These are phyloP conservation scores for Lactarius sanguifluus DNA, from an alignment of 768 basidiomycete species.

Conservation along the genomic window DNA sequence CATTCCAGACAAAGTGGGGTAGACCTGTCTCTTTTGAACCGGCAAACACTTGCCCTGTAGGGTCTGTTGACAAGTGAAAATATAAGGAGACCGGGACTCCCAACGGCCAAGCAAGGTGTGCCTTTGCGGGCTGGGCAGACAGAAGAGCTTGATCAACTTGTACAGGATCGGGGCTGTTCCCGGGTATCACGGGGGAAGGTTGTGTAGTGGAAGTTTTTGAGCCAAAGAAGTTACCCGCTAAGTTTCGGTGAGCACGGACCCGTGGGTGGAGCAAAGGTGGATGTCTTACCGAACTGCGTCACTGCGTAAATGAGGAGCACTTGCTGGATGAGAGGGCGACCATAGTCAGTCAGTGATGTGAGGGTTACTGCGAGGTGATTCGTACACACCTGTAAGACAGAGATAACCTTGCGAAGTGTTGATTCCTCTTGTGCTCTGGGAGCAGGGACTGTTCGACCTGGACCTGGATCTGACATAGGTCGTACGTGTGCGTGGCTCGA, in stretches of 20 bases:
- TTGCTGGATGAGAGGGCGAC: conserved; percentile 50
- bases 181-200: conserved; percentile 34
- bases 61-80: conserved; percentile 69
- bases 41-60: conserved; percentile 58
- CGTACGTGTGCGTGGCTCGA: not conserved
- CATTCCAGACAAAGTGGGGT: conserved; percentile 73
- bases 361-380: not conserved
- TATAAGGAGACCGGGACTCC: conserved; percentile 66
- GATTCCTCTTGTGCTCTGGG: conserved; percentile 37
- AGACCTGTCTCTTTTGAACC: conserved; percentile 49
- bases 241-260: conserved; percentile 21
- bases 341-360: conserved; percentile 12
- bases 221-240: conserved; percentile 48
- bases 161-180: conserved; percentile 19
- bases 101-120: conserved; percentile 57
- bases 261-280: conserved; percentile 1
- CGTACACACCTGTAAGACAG: conserved; percentile 45
- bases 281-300: conserved; percentile 58
- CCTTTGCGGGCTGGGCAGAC: conserved; percentile 49
- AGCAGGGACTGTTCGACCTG: conserved; percentile 25
- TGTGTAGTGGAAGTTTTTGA: conserved; percentile 39
- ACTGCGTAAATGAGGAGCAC: conserved; percentile 62
- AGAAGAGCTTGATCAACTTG: conserved; percentile 48
- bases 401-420: conserved; percentile 39
- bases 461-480: conserved; percentile 15